Evolutionary conservation across 2,329 filamentous ascomycete species (phyloP), one percentile per base, ranked within the genome.

Genomic region (Geosmithia flava): DNA sequence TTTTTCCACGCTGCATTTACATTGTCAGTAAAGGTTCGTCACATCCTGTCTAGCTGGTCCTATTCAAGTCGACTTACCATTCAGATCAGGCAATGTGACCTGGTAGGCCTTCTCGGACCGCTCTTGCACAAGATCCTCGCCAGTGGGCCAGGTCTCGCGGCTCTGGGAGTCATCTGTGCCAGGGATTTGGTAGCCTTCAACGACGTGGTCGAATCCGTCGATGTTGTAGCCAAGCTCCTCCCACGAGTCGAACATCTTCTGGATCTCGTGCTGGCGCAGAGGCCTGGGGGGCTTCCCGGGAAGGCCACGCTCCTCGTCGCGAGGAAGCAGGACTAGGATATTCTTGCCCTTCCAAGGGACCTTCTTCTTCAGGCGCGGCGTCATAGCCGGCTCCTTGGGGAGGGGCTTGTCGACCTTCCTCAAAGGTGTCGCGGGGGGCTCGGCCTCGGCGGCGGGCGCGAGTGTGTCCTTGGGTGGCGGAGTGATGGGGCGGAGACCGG

Each of bases 331-430:
- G 42, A 90, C 80, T 56, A 86, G 64, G 47, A 87, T 87, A 50
- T 78, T 81, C 66, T 87, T 89, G 49, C 82, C 83, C 57, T 76
- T 83, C 83, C 85, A 89, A 44, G 75, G 73, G 2, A 90, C 71
- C 65, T 83, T 87, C 61, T 85, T 89, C 66, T 76, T 86, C 7
- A 77, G 53, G 13, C 78, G 68, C n/a, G 78, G 77, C 6, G 76
- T 76, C 44, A 66, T 61, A 2, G 65, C 61, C 6, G 65, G 59
- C 23, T 67, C 66, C 47, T 65, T 67, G 1, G 65, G 62, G 15
- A 66, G 53, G 42, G 62, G 58, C 52, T 64, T 68, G 17, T 65
- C 59, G 10, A 53, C 55, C 37, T 55, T 55, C 48, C 62, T 65
- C n/a, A 55, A 58, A 3, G 67, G 67, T 1, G 68, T 68, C 11